These are phyloP conservation scores for Malassezia obtusa DNA, from an alignment of 1,284 basidiomycete genomes.

Conservation along the genomic window DNA sequence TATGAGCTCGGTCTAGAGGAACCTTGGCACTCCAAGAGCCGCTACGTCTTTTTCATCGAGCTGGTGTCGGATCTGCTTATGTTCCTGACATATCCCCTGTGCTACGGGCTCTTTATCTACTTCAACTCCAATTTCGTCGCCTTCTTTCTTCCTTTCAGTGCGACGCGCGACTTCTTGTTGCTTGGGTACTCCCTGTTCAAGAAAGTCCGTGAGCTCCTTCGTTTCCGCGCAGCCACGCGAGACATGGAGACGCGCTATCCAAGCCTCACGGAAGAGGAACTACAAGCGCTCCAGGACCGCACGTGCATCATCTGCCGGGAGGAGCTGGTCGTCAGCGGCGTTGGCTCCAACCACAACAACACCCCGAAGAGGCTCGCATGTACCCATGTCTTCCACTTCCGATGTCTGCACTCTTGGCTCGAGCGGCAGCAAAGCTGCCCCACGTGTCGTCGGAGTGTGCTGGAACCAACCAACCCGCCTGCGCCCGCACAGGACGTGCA, in stretches of 20 bases:
- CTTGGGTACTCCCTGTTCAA: conserved; percentile 82
- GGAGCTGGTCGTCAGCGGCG: conserved; percentile 59
- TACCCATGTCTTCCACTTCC: conserved; percentile 95
- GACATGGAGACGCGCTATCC: conserved; percentile 97
- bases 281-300: conserved; percentile 65
- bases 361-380: conserved; percentile 84
- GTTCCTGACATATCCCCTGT: conserved; percentile 70
- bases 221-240: conserved; percentile 83
- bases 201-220: conserved; percentile 70
- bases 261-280: conserved; percentile 77
- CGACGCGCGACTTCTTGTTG: conserved; percentile 84
- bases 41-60: conserved; percentile 91
- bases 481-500: neutral
- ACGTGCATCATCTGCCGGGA: conserved; percentile 99
- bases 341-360: neutral
- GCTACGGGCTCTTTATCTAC: conserved; percentile 83
- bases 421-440: conserved; percentile 87
- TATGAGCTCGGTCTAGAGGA: conserved; percentile 57
- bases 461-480: conserved; percentile 49
- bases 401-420: conserved; percentile 91
- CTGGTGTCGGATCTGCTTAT: conserved; percentile 78
- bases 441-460: conserved; percentile 83
- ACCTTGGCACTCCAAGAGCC: conserved; percentile 89
- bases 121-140: conserved; percentile 54
- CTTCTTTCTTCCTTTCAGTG: conserved; percentile 60